Base-by-base conservation (phyloP, 1,284 basidiomycete species). In the Mycena citricolor region DNA sequence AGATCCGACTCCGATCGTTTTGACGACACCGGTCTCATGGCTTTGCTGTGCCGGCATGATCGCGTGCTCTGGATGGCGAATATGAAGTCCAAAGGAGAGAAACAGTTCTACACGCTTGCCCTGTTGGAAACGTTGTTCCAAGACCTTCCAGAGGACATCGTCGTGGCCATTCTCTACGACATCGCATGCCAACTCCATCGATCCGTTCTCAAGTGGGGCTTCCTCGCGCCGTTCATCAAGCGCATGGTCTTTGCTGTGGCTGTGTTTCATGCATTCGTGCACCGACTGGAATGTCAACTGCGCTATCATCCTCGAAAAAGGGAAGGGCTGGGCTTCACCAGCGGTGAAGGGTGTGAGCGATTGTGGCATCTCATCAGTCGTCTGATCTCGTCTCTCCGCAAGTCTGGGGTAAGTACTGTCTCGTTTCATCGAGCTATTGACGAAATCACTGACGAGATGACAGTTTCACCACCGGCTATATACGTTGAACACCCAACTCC, bases 261-360 rank as follows among this genome's bases (percentile, higher is more conserved):
- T 1, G 55, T 61, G 12, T 60, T 64, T 32, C 62, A 64, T 44
- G 60, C 60, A 7, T 64, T 58, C 36, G 57, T 57, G 2, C 61
- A 64, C 32, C 47, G 56, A 16, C 63, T 59, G 60, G 29, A 55
- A 6, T 63, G 61, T 36, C 55, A 58, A 39, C 21, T 58, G 1
- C 25, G 50, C 12, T 59, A 51, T 40, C 49, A 59, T 33, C 57
- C 58, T 4, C 46, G 52, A 10, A 54, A 56, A 24, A 25, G 54
- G 8, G 8, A 8, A 3, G 56, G 54, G 2, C 60, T 59, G 36
- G 59, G 58, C 1, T 47, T 54, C 10, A 44, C 52, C 4, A 46
- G 61, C 47, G 62, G 62, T 13, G 61, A 64, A 39, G 60, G 62
- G 5, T 58, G 57, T 32, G 57, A 64, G 34, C 29, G 42, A 16